Conservation (phyloP, 2,329 filamentous ascomycete species). For the Alternaria ethzedia region DNA sequence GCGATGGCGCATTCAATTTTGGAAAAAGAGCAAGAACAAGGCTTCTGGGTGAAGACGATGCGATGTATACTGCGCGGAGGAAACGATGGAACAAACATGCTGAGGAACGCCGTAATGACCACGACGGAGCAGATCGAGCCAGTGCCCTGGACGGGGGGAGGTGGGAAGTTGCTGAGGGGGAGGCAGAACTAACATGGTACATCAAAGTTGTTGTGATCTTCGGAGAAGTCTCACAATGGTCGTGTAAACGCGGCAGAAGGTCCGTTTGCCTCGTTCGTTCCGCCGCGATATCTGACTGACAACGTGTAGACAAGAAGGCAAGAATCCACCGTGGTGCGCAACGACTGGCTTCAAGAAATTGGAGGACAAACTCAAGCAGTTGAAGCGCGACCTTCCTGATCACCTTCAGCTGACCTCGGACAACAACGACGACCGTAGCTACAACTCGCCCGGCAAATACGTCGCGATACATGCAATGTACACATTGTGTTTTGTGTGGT, state of each 20-base stretch:
- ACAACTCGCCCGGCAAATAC: conserved; percentile 68
- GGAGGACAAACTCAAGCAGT: conserved; percentile 58
- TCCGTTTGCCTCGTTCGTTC: conserved; percentile 32
- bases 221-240: conserved; percentile 64
- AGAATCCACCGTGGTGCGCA: conserved; percentile 66
- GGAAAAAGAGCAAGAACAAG: conserved; percentile 62
- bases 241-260: conserved; percentile 63
- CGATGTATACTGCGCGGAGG: conserved; percentile 19
- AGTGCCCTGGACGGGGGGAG: conserved; percentile 49
- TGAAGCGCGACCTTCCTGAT: conserved; percentile 62
- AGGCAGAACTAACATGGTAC: conserved; percentile 58
- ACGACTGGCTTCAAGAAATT: conserved; percentile 63
- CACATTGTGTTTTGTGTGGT: conserved; percentile 69
- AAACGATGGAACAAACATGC: conserved; percentile 6
- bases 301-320: conserved; percentile 40
- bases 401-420: conserved; percentile 64
- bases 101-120: conserved; percentile 2
- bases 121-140: neutral
- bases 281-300: conserved; percentile 9
- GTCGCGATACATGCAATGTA: conserved; percentile 71
- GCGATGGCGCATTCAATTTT: conserved; percentile 69
- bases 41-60: conserved; percentile 26
- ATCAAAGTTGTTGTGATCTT: conserved; percentile 63
- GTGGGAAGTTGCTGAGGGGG: conserved; percentile 60
- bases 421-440: conserved; percentile 71